These are phyloP conservation scores for Kingdonia uniflora DNA, from an alignment of 164 flowering plant genomes.

Conservation along the genomic window DNA sequence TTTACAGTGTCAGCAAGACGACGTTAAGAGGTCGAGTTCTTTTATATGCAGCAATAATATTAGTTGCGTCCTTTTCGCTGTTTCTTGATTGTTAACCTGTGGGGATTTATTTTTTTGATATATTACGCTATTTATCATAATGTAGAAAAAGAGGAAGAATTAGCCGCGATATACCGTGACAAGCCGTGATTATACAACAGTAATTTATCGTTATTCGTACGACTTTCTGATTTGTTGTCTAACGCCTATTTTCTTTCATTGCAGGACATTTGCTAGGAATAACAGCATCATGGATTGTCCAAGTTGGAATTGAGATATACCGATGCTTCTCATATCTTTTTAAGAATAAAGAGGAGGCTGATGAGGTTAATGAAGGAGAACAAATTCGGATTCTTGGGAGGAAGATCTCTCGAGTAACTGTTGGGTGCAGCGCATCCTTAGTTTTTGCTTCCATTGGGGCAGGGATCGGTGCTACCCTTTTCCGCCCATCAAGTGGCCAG, in stretches of 20 bases:
- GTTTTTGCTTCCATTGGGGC: slow-evolving; percentile 87
- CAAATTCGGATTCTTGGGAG: slow-evolving; percentile 37
- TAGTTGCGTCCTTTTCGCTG: not conserved
- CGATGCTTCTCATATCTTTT: slow-evolving; percentile 21
- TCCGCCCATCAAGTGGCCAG: slow-evolving; percentile 80
- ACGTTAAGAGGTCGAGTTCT: slow-evolving; percentile 65
- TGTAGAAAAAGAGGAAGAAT: no score
- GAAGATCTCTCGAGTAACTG: slow-evolving; percentile 37
- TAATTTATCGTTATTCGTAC: no score
- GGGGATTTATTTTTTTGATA: no score
- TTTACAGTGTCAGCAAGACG: slow-evolving; percentile 56
- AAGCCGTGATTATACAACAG: no score
- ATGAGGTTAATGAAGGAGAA: slow-evolving; percentile 22
- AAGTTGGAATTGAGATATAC: slow-evolving; percentile 67
- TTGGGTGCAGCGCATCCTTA: slow-evolving; percentile 66
- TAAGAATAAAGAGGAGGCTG: slow-evolving; percentile 23
- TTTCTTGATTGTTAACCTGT: not conserved
- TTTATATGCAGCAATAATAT: not conserved
- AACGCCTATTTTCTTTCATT: slow-evolving; percentile 7
- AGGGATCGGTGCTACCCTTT: slow-evolving; percentile 61
- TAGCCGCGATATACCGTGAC: no score
- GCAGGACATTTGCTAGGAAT: slow-evolving; percentile 77
- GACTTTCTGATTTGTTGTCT: no score
- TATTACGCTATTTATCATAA: no score
- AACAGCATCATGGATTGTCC: slow-evolving; percentile 81